Evolutionary conservation across 805 yeast species (phyloP).

Genomic region (Tetrapisispora iriomotensis): DNA sequence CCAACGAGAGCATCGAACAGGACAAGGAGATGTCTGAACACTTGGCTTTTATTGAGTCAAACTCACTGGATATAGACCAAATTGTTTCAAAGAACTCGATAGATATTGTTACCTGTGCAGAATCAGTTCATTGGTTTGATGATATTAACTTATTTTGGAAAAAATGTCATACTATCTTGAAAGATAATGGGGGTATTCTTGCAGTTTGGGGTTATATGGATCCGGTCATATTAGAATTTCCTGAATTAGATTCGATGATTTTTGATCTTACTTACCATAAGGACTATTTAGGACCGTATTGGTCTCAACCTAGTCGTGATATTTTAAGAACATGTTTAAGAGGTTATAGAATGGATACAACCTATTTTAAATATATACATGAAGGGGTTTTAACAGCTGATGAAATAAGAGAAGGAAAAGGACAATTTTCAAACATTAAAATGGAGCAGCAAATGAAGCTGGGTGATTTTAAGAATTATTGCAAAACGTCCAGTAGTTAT

Average conservation of each 20-base stretch:
- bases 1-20: no score
- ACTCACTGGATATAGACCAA: no score
- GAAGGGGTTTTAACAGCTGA: slow-evolving; percentile 21
- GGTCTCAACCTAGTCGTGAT: slow-evolving; percentile 80
- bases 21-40: no score
- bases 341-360: slow-evolving; percentile 13
- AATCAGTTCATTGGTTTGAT: slow-evolving; percentile 75
- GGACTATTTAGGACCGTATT: slow-evolving; percentile 44
- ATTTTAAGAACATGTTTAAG: slow-evolving; percentile 37
- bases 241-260: slow-evolving; percentile 46
- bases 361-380: slow-evolving; percentile 33
- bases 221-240: slow-evolving; percentile 45
- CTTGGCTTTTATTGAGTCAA: no score
- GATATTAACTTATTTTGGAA: slow-evolving; percentile 44
- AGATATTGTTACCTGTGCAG: slow-evolving; percentile 70
- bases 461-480: slow-evolving; percentile 39
- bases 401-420: slow-evolving; percentile 11
- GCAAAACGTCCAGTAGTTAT: slow-evolving; percentile 63
- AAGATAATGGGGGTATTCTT: slow-evolving; percentile 49
- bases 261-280: slow-evolving; percentile 43
- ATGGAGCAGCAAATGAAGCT: slow-evolving; percentile 36
- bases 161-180: slow-evolving; percentile 41
- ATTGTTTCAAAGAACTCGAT: no score
- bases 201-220: slow-evolving; percentile 77
- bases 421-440: slow-evolving; percentile 17